A percentile compares a stretch with the other conserved stretches of the same genome.
phyloP scores from a whole-genome alignment of 225 moss, liverwort and hornwort species.

The Sphagnum contortum region DNA sequence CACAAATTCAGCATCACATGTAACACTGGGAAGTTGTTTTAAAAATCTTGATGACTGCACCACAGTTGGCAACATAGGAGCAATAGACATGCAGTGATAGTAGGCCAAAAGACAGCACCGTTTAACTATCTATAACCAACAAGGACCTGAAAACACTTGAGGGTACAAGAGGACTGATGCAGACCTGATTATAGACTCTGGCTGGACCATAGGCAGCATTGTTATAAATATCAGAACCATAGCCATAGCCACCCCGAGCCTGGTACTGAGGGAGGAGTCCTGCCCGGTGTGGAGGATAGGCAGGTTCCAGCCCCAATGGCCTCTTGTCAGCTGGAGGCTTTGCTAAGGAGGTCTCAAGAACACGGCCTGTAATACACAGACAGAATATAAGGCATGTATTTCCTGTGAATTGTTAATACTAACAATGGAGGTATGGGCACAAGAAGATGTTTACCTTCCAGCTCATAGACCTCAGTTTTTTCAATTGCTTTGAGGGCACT shows the following conservation, averaged over 20 bases:
- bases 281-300: slow-evolving; percentile 89
- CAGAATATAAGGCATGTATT: background rate
- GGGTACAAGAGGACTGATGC: slow-evolving; percentile 1
- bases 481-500: slow-evolving; percentile 99
- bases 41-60: background rate
- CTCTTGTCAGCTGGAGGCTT: slow-evolving; percentile 99
- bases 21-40: background rate
- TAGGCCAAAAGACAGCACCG: too few species aligned
- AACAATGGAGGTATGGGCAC: slow-evolving; percentile 1
- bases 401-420: background rate
- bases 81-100: too few species aligned
- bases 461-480: slow-evolving; percentile 88
- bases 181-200: slow-evolving; percentile 89
- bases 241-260: slow-evolving; percentile 72
- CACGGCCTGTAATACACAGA: slow-evolving; percentile 51
- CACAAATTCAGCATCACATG: background rate
- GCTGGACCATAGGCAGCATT: slow-evolving; percentile 74
- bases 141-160: too few species aligned
- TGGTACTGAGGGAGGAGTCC: slow-evolving; percentile 95
- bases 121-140: too few species aligned
- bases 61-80: too few species aligned
- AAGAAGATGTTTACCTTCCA: slow-evolving; percentile 51
- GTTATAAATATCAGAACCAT: slow-evolving; percentile 75
- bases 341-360: slow-evolving; percentile 88
- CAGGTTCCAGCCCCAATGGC: slow-evolving; percentile 70